Conservation (phyloP, 2,329 filamentous ascomycete genomes). For the Verticillium dahliae region DNA sequence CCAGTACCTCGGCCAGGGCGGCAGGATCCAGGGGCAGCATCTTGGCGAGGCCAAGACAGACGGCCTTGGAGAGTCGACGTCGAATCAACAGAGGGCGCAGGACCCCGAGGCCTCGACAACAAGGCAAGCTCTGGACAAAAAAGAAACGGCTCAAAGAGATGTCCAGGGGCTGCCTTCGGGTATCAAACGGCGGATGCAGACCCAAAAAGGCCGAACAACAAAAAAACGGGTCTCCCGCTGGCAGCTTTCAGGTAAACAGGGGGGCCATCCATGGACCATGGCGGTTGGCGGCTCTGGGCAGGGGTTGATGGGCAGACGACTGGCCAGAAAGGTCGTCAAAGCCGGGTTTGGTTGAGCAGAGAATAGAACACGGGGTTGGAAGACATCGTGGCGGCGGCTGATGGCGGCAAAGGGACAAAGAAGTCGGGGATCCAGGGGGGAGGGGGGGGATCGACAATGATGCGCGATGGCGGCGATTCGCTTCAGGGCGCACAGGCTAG, state of each 20-base stretch:
- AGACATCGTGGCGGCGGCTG: not conserved
- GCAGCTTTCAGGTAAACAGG: not conserved
- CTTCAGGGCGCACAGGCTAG: not conserved
- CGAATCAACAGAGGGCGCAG: not conserved
- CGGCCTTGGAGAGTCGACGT: not conserved
- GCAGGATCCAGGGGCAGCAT: not conserved
- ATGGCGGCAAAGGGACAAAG: not conserved
- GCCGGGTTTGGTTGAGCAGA: not conserved
- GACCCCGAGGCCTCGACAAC: no score
- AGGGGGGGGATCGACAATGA: not conserved
- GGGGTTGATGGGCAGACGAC: not conserved
- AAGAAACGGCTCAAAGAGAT: not conserved
- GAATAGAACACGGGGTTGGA: not conserved
- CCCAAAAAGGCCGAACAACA: not conserved
- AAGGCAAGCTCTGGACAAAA: not conserved
- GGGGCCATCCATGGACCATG: not conserved
- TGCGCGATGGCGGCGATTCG: not conserved
- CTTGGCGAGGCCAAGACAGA: not conserved
- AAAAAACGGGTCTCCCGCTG: not conserved
- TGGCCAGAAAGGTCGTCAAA: not conserved
- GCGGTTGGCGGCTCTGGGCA: not conserved
- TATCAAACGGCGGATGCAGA: not conserved
- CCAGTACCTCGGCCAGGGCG: not conserved
- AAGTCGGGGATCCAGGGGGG: not conserved
- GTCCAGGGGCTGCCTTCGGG: not conserved